phyloP scores from a whole-genome alignment of 768 basidiomycete species.

The Tylopilus plumbeoviolaceoides region DNA sequence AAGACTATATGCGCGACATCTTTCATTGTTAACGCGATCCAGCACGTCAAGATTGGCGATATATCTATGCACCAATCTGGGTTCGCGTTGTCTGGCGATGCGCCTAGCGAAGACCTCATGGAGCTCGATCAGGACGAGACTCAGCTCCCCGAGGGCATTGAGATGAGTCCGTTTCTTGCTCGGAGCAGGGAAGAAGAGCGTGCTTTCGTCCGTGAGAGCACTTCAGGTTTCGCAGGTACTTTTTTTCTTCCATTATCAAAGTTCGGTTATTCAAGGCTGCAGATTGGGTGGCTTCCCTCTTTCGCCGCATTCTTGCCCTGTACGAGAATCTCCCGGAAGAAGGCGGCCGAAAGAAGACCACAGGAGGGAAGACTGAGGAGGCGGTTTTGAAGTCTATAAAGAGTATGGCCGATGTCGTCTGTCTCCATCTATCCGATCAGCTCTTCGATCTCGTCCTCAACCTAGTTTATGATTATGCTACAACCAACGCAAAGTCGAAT shows the following conservation, averaged over 20 bases:
- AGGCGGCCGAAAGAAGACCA: slow-evolving; percentile 80
- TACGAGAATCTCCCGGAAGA: slow-evolving; percentile 95
- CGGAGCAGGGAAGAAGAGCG: slow-evolving; percentile 65
- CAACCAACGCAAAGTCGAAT: slow-evolving; percentile 87
- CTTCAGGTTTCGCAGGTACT: slow-evolving; percentile 71
- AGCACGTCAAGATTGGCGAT: slow-evolving; percentile 76
- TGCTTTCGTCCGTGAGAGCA: slow-evolving; percentile 72
- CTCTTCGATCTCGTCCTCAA: slow-evolving; percentile 85
- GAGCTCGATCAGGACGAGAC: slow-evolving; percentile 44
- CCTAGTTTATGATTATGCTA: slow-evolving; percentile 81
- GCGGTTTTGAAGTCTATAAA: slow-evolving; percentile 73
- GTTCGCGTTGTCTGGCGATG: slow-evolving; percentile 50
- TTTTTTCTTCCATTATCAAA: slow-evolving; percentile 6
- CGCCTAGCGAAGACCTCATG: slow-evolving; percentile 52
- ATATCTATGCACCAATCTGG: slow-evolving; percentile 60
- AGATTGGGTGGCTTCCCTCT: slow-evolving; percentile 82
- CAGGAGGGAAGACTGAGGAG: slow-evolving; percentile 80
- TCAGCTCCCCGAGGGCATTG: slow-evolving; percentile 49
- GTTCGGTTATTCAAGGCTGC: slow-evolving; percentile 2
- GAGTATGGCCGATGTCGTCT: slow-evolving; percentile 76
- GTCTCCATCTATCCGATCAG: slow-evolving; percentile 56
- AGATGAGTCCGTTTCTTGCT: slow-evolving; percentile 30
- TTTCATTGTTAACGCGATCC: slow-evolving; percentile 70
- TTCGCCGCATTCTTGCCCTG: slow-evolving; percentile 72
- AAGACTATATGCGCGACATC: slow-evolving; percentile 79